These are phyloP conservation scores for Clonostachys byssicola DNA, from an alignment of 2,329 filamentous ascomycete genomes.

Conservation along the genomic window DNA sequence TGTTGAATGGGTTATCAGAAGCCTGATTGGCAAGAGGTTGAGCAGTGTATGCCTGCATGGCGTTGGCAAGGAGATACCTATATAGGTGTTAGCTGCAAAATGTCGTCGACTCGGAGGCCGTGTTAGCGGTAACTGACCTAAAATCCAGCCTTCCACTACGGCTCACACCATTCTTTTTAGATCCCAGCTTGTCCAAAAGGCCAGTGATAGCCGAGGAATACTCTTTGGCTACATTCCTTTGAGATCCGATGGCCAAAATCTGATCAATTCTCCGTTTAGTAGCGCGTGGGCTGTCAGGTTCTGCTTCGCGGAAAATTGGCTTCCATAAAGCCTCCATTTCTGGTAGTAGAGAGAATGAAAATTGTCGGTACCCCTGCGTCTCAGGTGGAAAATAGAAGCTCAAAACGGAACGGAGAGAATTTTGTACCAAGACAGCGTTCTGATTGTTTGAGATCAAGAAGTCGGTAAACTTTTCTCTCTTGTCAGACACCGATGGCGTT, in stretches of 20 bases:
- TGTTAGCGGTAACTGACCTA: conserved; percentile 31
- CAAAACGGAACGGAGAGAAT: conserved; percentile 49
- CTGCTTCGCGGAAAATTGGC: conserved; percentile 39
- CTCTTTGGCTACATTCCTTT: conserved; percentile 46
- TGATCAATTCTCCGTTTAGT: conserved; percentile 44
- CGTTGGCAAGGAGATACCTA: conserved; percentile 57
- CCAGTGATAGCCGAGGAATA: conserved; percentile 43
- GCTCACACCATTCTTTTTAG: conserved; percentile 40
- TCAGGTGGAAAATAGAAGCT: conserved; percentile 44
- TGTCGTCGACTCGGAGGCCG: not conserved
- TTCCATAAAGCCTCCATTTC: conserved; percentile 49
- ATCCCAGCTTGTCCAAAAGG: conserved; percentile 51
- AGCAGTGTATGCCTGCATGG: conserved; percentile 53
- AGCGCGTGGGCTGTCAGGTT: conserved; percentile 17
- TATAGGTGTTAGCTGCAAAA: conserved; percentile 3
- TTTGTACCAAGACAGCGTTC: conserved; percentile 51
- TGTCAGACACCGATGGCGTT: conserved; percentile 20
- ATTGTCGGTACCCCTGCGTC: conserved; percentile 40
- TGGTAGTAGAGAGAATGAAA: conserved; percentile 39
- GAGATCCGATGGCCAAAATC: conserved; percentile 55
- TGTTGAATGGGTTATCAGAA: conserved; percentile 48
- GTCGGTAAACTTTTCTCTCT: conserved; percentile 37
- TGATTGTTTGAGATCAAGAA: conserved; percentile 33
- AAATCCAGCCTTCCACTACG: conserved; percentile 55
- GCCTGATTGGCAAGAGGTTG: conserved; percentile 45